phyloP scores from a whole-genome alignment of 495 filamentous ascomycete genomes.

The Massariosphaeria phaeospora region DNA sequence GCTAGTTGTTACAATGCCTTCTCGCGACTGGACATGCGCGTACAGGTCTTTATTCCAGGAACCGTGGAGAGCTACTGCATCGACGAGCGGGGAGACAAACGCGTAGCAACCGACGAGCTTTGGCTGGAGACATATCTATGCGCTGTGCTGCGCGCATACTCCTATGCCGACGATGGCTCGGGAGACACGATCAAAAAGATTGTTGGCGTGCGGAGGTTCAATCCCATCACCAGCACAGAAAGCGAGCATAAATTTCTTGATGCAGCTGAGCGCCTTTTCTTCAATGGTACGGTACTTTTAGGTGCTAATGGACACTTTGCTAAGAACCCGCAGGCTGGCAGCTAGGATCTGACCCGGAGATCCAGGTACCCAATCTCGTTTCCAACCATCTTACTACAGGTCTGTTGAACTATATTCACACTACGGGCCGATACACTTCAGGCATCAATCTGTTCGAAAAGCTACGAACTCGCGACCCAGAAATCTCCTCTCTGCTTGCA shows the following conservation, averaged over 20 bases:
- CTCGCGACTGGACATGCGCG: conserved; percentile 95
- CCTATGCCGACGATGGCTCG: conserved; percentile 90
- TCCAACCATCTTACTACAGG: conserved; percentile 93
- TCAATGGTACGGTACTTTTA: conserved; percentile 59
- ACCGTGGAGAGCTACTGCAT: conserved; percentile 94
- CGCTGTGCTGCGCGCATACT: conserved; percentile 85
- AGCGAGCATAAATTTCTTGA: conserved; percentile 95
- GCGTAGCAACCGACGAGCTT: conserved; percentile 81
- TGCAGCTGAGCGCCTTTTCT: conserved; percentile 91
- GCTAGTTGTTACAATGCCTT: conserved; percentile 98
- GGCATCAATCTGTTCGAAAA: conserved; percentile 99
- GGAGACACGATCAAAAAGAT: conserved; percentile 91
- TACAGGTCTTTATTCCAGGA: conserved; percentile 92
- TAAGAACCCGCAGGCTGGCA: conserved; percentile 63
- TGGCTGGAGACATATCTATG: conserved; percentile 98
- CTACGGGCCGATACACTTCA: conserved; percentile 88
- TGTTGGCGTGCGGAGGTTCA: conserved; percentile 89
- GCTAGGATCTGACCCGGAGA: conserved; percentile 92
- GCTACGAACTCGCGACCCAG: conserved; percentile 79
- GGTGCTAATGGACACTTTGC: background rate
- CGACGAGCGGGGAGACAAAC: conserved; percentile 91
- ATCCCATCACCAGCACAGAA: conserved; percentile 94
- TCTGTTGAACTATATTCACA: conserved; percentile 92
- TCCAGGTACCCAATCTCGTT: conserved; percentile 93
- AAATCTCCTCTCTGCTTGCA: conserved; percentile 88